phyloP scores from a whole-genome alignment of 371 early-diverging fungal species.

The Mortierella sp. region DNA sequence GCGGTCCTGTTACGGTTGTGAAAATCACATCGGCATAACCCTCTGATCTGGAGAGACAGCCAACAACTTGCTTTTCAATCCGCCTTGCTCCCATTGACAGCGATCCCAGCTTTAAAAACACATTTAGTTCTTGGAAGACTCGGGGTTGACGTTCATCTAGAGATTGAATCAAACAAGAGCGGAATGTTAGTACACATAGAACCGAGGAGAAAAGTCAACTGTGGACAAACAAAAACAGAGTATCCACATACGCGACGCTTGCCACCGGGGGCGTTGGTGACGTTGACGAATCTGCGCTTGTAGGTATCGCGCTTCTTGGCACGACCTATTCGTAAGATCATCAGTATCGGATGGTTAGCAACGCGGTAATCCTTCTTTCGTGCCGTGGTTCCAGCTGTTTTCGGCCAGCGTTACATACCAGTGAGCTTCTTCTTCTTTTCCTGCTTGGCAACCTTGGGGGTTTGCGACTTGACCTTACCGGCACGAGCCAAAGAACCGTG shows the following conservation, averaged over 20 bases:
- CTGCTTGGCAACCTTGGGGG: conserved; percentile 98
- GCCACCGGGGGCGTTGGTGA: conserved; percentile 85
- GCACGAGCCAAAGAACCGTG: conserved; percentile 99
- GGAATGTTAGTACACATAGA: neutral
- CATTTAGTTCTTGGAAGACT: conserved; percentile 54
- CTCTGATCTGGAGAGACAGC: too few relatives aligned
- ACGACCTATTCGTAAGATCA: conserved; percentile 72
- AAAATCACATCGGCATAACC: too few relatives aligned
- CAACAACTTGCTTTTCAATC: too few relatives aligned
- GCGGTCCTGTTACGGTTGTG: too few relatives aligned
- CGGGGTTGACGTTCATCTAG: conserved; percentile 55
- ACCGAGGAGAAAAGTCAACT: too few relatives aligned
- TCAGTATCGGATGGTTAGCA: too few relatives aligned
- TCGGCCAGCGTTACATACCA: conserved; percentile 72
- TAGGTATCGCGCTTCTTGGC: conserved; percentile 98
- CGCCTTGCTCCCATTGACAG: too few relatives aligned
- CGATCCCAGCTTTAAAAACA: neutral
- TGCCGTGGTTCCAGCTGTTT: neutral
- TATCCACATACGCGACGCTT: conserved; percentile 79
- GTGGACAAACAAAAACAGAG: neutral
- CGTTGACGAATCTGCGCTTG: conserved; percentile 98
- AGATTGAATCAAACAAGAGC: neutral
- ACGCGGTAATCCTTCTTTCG: too few relatives aligned
- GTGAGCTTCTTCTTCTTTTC: conserved; percentile 96
- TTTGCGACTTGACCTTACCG: conserved; percentile 99